phyloP scores from a whole-genome alignment of 352 stramenopile species.

The Phytophthora fragariaefolia region DNA sequence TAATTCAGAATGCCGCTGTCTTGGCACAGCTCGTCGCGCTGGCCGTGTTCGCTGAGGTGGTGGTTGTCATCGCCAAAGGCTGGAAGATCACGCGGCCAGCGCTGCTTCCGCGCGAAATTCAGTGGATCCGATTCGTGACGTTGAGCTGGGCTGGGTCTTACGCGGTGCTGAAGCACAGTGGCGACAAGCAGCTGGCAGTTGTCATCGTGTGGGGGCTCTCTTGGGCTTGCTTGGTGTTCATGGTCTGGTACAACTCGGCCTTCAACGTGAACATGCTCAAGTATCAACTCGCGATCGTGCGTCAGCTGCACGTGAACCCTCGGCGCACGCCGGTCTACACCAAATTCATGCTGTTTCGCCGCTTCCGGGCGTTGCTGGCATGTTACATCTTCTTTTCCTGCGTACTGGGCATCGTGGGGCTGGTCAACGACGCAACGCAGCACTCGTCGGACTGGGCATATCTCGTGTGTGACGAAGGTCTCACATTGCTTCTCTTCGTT shows the following conservation, averaged over 20 bases:
- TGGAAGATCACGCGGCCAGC: slow-evolving; percentile 71
- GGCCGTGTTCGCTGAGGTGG: slow-evolving; percentile 50
- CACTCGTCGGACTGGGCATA: slow-evolving; percentile 44
- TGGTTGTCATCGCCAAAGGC: slow-evolving; percentile 69
- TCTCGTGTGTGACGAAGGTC: slow-evolving; percentile 43
- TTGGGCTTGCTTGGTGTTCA: slow-evolving; percentile 64
- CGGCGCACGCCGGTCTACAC: slow-evolving; percentile 62
- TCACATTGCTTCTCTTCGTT: slow-evolving; percentile 53
- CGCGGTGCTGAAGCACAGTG: slow-evolving; percentile 46
- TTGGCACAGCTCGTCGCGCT: slow-evolving; percentile 54
- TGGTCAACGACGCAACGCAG: slow-evolving; percentile 50
- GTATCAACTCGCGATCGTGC: slow-evolving; percentile 68
- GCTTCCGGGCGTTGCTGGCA: slow-evolving; percentile 53
- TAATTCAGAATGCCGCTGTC: slow-evolving; percentile 47
- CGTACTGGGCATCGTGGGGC: slow-evolving; percentile 45
- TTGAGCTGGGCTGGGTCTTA: slow-evolving; percentile 57
- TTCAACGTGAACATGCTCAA: slow-evolving; percentile 80
- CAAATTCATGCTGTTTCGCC: slow-evolving; percentile 71
- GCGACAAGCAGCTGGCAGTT: slow-evolving; percentile 51
- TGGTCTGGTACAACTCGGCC: slow-evolving; percentile 74
- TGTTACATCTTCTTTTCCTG: slow-evolving; percentile 66
- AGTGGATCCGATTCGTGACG: slow-evolving; percentile 68
- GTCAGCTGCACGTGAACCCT: slow-evolving; percentile 54
- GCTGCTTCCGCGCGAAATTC: slow-evolving; percentile 50
- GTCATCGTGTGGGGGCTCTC: slow-evolving; percentile 62